Conservation (phyloP, 2,329 filamentous ascomycete species). For the Camptophora hylomeconis region DNA sequence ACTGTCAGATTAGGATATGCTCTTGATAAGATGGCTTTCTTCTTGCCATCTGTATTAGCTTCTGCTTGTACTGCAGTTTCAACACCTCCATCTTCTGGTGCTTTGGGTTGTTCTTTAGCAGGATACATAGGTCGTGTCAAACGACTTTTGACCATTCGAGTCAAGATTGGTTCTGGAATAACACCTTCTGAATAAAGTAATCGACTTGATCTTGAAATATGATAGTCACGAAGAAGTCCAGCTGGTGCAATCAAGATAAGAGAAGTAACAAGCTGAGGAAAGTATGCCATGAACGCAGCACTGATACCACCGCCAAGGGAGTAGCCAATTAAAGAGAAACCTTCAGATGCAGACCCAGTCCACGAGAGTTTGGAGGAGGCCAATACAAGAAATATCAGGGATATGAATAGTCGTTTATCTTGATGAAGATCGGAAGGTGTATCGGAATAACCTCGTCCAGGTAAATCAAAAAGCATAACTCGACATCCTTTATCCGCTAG, state of each 20-base stretch:
- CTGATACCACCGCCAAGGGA: slow-evolving; percentile 66
- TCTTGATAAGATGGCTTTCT: slow-evolving; percentile 38
- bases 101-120: slow-evolving; percentile 14
- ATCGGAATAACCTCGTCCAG: slow-evolving; percentile 65
- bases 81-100: slow-evolving; percentile 23
- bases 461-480: slow-evolving; percentile 64
- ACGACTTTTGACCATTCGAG: slow-evolving; percentile 37
- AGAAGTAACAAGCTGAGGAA: slow-evolving; percentile 53
- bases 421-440: slow-evolving; percentile 53
- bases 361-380: slow-evolving; percentile 57
- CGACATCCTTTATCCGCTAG: slow-evolving; percentile 55
- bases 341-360: slow-evolving; percentile 37
- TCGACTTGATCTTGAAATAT: slow-evolving; percentile 48
- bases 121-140: slow-evolving; percentile 31
- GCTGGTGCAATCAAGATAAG: slow-evolving; percentile 68
- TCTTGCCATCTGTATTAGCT: slow-evolving; percentile 21
- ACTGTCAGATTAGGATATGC: slow-evolving; percentile 42
- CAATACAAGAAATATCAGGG: slow-evolving; percentile 58
- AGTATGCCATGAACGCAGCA: slow-evolving; percentile 55
- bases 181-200: slow-evolving; percentile 49
- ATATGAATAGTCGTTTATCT: slow-evolving; percentile 58
- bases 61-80: slow-evolving; percentile 31
- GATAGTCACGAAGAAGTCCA: slow-evolving; percentile 56
- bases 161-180: slow-evolving; percentile 45
- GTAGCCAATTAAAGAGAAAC: slow-evolving; percentile 65